Conservation (phyloP, 306 rosid genomes). For the Fagus sylvatica region DNA sequence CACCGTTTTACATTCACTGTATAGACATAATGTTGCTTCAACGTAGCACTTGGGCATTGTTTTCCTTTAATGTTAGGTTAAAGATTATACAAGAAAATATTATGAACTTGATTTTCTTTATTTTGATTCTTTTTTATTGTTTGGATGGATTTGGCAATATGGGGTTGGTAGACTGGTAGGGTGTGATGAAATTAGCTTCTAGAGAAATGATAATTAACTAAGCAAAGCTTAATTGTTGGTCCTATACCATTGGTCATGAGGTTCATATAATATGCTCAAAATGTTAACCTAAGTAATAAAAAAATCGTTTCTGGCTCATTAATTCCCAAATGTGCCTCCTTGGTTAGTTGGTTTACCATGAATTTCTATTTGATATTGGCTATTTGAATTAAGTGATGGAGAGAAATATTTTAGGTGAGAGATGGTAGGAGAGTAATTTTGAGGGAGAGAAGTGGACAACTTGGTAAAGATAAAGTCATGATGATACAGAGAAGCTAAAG, state of each 20-base stretch:
- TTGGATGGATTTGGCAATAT: neutral
- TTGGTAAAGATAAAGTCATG: slow-evolving; percentile 32
- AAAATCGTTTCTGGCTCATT: too few relatives aligned
- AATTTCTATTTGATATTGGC: neutral
- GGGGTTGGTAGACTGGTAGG: neutral
- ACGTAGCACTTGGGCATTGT: neutral
- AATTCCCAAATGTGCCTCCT: neutral
- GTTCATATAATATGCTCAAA: neutral
- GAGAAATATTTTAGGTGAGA: neutral
- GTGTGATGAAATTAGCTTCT: neutral
- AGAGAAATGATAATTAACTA: neutral
- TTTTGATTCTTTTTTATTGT: neutral
- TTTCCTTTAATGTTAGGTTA: slow-evolving; percentile 3
- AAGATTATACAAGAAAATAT: neutral
- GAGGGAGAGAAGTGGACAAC: slow-evolving; percentile 14
- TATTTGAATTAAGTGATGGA: too few relatives aligned
- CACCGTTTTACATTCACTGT: slow-evolving; percentile 3
- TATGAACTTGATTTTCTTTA: neutral
- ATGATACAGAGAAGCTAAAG: slow-evolving; percentile 37
- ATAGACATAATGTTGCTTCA: slow-evolving; percentile 16
- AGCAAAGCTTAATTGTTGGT: neutral
- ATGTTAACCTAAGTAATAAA: neutral
- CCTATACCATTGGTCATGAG: neutral
- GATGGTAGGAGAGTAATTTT: slow-evolving; percentile 20
- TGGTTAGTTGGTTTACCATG: neutral